phyloP scores from a whole-genome alignment of 805 yeast species.

The Nakazawaea holstii region DNA sequence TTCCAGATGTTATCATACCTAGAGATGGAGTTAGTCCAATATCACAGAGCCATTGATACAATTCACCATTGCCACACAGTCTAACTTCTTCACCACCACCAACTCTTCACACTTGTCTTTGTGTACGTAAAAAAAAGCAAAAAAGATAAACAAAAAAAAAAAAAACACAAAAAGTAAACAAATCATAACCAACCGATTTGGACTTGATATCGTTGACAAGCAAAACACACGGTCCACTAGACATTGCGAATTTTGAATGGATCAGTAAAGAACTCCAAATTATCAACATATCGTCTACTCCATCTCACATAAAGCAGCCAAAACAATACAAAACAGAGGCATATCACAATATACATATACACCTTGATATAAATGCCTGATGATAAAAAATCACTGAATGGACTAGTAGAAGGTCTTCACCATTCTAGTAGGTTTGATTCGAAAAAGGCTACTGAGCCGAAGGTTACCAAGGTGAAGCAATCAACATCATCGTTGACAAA shows the following conservation, averaged over 20 bases:
- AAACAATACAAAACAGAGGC: neutral
- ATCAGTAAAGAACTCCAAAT: neutral
- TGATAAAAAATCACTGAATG: neutral
- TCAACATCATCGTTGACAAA: neutral
- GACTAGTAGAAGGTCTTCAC: conserved; percentile 1
- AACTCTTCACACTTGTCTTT: too few relatives aligned
- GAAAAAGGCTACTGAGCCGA: too few relatives aligned
- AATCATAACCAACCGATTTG: too few relatives aligned
- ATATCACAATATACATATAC: neutral
- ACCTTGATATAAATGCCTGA: neutral
- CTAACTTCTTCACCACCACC: too few relatives aligned
- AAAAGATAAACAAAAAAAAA: too few relatives aligned
- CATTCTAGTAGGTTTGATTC: neutral
- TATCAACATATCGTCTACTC: neutral
- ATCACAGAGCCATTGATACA: too few relatives aligned
- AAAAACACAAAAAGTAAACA: neutral
- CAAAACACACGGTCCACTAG: neutral
- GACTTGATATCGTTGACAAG: neutral
- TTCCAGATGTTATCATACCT: too few relatives aligned
- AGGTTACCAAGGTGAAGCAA: neutral
- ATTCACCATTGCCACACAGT: too few relatives aligned
- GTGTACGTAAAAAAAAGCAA: neutral
- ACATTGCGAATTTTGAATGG: too few relatives aligned
- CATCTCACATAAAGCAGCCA: neutral
- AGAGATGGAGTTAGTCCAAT: too few relatives aligned